A percentile compares a stretch with the other conserved stretches of the same genome.
phyloP scores from a whole-genome alignment of 2,329 filamentous ascomycete genomes.

The Fusarium musae region DNA sequence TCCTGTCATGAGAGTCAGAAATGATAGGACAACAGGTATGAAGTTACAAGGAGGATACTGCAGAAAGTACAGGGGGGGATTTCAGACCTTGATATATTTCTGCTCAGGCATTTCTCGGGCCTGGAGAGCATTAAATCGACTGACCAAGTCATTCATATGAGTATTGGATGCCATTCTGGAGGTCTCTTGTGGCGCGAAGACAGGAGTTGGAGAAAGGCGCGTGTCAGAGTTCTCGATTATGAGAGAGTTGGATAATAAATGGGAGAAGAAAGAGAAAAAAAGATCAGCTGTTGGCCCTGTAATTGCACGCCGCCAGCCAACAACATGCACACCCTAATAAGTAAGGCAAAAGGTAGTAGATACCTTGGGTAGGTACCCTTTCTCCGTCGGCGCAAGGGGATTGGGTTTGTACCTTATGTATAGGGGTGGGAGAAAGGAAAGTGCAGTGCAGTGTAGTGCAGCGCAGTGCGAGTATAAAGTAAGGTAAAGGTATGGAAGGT shows the following conservation, averaged over 20 bases:
- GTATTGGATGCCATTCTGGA: background rate
- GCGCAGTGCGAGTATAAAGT: background rate
- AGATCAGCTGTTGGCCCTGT: slow-evolving; percentile 26
- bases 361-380: background rate
- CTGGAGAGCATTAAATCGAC: background rate
- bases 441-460: background rate
- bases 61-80: background rate
- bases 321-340: slow-evolving; percentile 29
- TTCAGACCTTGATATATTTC: background rate
- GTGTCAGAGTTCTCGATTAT: slow-evolving; percentile 11
- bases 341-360: background rate
- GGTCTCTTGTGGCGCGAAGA: background rate
- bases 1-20: background rate
- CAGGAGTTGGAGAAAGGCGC: slow-evolving; percentile 19
- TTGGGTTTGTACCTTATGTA: slow-evolving; percentile 14
- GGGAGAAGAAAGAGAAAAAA: background rate
- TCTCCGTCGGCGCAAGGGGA: slow-evolving; percentile 29
- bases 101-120: background rate
- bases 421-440: slow-evolving; percentile 14
- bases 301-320: slow-evolving; percentile 22
- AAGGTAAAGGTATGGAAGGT: background rate
- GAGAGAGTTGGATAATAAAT: background rate
- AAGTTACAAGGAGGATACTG: background rate
- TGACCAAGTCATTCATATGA: background rate
- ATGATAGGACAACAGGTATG: background rate